Evolutionary conservation across 2,329 filamentous ascomycete genomes (phyloP).

Genomic region (Magnaporthiopsis rhizophila): DNA sequence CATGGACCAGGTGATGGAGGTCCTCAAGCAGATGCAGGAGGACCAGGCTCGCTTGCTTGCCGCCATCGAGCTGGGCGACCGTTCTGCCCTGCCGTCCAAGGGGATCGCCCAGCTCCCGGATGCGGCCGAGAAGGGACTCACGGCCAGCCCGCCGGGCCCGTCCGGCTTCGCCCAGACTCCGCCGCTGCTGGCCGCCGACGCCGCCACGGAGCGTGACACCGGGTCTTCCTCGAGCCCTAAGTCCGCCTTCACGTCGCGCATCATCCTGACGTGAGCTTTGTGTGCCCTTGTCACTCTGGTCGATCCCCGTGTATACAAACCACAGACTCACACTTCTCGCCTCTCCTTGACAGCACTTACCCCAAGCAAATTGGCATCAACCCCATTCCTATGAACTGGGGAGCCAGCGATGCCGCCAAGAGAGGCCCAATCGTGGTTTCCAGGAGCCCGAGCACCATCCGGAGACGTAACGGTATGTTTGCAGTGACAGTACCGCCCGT

Average conservation of each 20-base stretch:
- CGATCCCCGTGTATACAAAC: not conserved
- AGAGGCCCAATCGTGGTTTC: constrained; percentile 88
- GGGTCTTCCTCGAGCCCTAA: constrained; percentile 25
- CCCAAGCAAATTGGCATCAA: constrained; percentile 91
- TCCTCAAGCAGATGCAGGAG: constrained; percentile 29
- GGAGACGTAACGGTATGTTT: constrained; percentile 66
- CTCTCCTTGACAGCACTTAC: constrained; percentile 54
- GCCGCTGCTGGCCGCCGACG: constrained; percentile 16
- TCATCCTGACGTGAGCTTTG: constrained; percentile 42
- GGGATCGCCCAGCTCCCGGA: not conserved
- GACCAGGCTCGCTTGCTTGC: constrained; percentile 32
- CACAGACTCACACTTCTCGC: not conserved
- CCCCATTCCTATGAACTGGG: constrained; percentile 84
- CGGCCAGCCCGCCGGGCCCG: constrained; percentile 11
- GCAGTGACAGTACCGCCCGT: constrained; percentile 1
- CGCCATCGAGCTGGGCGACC: constrained; percentile 19
- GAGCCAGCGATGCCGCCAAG: constrained; percentile 62
- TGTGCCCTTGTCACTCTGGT: not conserved
- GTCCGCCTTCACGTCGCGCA: constrained; percentile 43
- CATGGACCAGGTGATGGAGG: constrained; percentile 26
- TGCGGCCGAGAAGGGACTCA: not conserved
- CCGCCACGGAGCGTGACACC: constrained; percentile 12
- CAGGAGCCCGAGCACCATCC: constrained; percentile 64
- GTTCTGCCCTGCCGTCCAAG: constrained; percentile 6
- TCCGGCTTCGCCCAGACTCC: constrained; percentile 14